phyloP scores from a whole-genome alignment of 768 basidiomycete genomes.

The Lyophyllum decastes region DNA sequence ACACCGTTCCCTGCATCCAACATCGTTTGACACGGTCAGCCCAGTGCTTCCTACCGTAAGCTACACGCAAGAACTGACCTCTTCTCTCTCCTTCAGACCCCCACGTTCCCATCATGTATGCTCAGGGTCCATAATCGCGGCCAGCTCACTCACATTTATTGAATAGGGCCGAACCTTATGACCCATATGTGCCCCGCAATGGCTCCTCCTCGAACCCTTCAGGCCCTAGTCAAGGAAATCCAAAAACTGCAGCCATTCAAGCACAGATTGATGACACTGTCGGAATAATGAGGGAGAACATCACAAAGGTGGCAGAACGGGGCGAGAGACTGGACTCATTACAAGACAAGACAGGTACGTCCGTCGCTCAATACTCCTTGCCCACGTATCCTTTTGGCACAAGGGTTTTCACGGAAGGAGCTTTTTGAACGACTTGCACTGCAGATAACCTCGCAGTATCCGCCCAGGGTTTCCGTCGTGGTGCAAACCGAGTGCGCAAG shows the following conservation, averaged over 20 bases:
- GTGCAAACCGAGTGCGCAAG: conserved; percentile 97
- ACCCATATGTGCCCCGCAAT: conserved; percentile 93
- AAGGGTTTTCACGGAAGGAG: not conserved
- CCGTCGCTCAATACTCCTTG: not conserved
- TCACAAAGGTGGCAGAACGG: conserved; percentile 92
- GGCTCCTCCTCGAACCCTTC: conserved; percentile 63
- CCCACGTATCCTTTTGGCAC: not conserved
- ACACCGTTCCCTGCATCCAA: conserved; percentile 21
- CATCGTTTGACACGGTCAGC: conserved; percentile 45
- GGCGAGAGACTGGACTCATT: conserved; percentile 92
- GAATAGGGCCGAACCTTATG: conserved; percentile 94
- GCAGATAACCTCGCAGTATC: conserved; percentile 95
- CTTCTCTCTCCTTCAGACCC: conserved; percentile 20
- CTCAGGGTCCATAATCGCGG: conserved; percentile 13
- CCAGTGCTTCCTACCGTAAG: not conserved
- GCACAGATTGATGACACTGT: conserved; percentile 98
- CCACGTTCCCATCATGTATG: conserved; percentile 40
- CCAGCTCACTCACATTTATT: conserved; percentile 14
- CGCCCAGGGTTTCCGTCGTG: conserved; percentile 97
- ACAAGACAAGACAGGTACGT: conserved; percentile 97
- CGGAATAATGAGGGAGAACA: conserved; percentile 97
- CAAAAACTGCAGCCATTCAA: conserved; percentile 94
- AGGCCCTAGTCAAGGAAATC: conserved; percentile 54
- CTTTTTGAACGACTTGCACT: conserved; percentile 5
- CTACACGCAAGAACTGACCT: not conserved